phyloP scores from a whole-genome alignment of 225 moss, liverwort and hornwort genomes.

The Sphagnum tenellum region DNA sequence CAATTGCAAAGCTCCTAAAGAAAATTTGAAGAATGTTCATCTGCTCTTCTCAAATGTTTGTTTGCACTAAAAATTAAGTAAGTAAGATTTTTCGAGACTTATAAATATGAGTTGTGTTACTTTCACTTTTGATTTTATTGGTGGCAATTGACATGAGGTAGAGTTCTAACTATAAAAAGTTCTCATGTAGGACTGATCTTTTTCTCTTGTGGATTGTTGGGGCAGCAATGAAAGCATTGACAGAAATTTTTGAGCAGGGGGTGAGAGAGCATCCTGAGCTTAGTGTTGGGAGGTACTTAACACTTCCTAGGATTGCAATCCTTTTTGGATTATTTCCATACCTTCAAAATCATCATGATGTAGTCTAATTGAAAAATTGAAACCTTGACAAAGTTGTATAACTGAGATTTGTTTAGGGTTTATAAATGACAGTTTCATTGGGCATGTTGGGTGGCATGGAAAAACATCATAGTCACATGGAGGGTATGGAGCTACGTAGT shows the following conservation, averaged over 20 bases:
- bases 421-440: too few species aligned
- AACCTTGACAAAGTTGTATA: too few species aligned
- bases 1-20: background rate
- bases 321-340: too few species aligned
- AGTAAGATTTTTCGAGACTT: background rate
- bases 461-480: conserved; percentile 29
- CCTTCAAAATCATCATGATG: too few species aligned
- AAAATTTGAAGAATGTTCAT: background rate
- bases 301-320: too few species aligned
- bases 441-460: too few species aligned
- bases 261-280: conserved; percentile 64
- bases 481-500: conserved; percentile 54
- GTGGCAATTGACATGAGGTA: too few species aligned
- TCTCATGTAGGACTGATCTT: background rate
- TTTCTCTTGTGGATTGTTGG: background rate
- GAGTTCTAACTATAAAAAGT: too few species aligned
- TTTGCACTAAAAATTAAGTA: background rate
- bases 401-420: too few species aligned
- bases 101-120: background rate
- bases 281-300: conserved; percentile 50
- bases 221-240: conserved; percentile 50
- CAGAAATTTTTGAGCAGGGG: conserved; percentile 63
- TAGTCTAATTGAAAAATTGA: too few species aligned
- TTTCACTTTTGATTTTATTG: too few species aligned
- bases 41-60: too few species aligned